Base-by-base conservation (phyloP, 176 grass and related monocot species). In the Leersia perrieri region DNA sequence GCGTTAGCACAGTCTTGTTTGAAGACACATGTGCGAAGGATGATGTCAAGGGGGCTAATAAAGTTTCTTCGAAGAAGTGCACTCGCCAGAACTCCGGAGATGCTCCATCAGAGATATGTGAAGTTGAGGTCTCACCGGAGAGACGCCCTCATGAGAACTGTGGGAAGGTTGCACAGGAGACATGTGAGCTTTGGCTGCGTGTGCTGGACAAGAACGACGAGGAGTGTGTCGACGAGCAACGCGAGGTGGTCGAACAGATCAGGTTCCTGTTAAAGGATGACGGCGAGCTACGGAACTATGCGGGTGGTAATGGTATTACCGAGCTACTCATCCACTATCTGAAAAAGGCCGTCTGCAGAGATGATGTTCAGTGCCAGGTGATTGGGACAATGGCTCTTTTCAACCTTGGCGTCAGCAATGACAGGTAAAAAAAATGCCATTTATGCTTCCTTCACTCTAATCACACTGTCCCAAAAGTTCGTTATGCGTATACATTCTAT, bases 371-470 rank as follows among this genome's bases (percentile, higher is more conserved):
- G 25, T 82, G 80, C 35, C 90, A 97, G 79, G 90, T 85, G 64
- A 70, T 88, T 36, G 87, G 85, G 51, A 76, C 92, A 39, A 87
- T 97, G 83, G 95, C 95, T 53, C 85, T 97, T 22, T 97, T 89
- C 86, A 97, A 97, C 63, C 89, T 97, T 74, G 95, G 90, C 61
- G 89, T 97, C 73, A 90, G 89, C 84, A 97, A 97, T 82, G 86
- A 92, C 70, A 89, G 89, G 93, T 96, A 78, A 77, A 77, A 64
- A 78, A 77, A 77, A 64, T 68, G 29, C 6, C 3, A 8, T 3
- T 47, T 11, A 32, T 41, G 5, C 1, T 25, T 60, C 71, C 18
- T 34, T 69, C 70, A 9, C 15, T 27, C 16, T 63, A 69, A 69
- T 23, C 36, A 77, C 30, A 31, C 8, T 63, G 40, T 39, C 9